A percentile compares a stretch with the other conserved stretches of the same genome.
Evolutionary conservation across 306 rosid genomes (phyloP).

Genomic region (Quercus wislizeni): DNA sequence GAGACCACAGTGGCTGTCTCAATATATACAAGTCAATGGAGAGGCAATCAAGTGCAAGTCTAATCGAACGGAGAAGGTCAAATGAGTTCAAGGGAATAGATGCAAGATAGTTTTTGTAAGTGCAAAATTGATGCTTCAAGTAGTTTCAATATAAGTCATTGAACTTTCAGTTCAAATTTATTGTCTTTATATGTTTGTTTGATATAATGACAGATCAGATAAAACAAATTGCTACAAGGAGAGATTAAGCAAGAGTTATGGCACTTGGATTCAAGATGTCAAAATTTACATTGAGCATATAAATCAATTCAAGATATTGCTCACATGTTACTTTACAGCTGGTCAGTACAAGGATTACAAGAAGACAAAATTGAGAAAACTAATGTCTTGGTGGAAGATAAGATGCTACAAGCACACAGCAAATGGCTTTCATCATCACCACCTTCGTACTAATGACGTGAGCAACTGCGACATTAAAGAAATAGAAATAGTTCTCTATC

Average conservation of each 20-base stretch:
- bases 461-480: slow-evolving; percentile 67
- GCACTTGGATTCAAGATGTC: background rate
- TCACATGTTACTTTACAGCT: background rate
- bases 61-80: background rate
- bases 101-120: background rate
- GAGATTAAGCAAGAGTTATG: background rate
- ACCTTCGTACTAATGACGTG: slow-evolving; percentile 79
- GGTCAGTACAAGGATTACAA: background rate
- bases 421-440: slow-evolving; percentile 44
- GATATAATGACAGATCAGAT: background rate
- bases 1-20: background rate
- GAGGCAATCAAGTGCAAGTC: background rate
- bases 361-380: background rate
- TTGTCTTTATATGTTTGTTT: background rate
- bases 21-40: background rate
- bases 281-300: background rate
- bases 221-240: background rate
- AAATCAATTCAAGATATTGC: background rate
- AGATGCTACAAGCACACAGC: background rate
- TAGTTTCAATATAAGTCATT: background rate
- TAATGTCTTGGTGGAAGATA: background rate
- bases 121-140: background rate
- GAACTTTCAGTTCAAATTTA: background rate
- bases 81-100: background rate
- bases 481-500: slow-evolving; percentile 12